Conservation (phyloP, 176 grass and related monocot genomes). For the Lolium rigidum region DNA sequence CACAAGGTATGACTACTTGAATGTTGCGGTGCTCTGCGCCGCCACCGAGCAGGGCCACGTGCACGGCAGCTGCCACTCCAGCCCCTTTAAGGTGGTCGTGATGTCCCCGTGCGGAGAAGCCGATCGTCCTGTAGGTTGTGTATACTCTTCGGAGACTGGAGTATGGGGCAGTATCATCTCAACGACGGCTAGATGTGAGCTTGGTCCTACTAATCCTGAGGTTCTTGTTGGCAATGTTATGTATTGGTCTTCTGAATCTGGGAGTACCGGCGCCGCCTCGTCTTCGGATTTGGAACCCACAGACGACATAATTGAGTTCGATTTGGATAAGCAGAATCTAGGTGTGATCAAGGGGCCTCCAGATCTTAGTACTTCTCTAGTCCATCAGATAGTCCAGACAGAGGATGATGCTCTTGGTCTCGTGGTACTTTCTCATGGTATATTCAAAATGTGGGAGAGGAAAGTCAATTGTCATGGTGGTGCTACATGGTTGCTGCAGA, state of each 20-base stretch:
- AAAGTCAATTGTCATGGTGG: not conserved
- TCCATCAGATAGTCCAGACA: not conserved
- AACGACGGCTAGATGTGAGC: not conserved
- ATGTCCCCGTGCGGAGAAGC: not conserved
- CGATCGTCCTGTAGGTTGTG: not conserved
- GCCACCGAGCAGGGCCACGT: not conserved
- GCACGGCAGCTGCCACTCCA: not conserved
- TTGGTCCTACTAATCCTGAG: not conserved
- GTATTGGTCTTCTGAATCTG: not conserved
- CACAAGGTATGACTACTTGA: not conserved
- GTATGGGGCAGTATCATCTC: not conserved
- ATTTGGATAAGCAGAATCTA: not conserved
- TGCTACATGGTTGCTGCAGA: not conserved
- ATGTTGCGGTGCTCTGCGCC: not conserved
- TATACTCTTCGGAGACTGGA: not conserved
- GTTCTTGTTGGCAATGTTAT: not conserved
- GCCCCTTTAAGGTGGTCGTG: not conserved
- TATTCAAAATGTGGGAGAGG: not conserved
- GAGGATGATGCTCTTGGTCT: not conserved
- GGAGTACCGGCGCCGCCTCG: not conserved
- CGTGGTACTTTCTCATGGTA: not conserved
- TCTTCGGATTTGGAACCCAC: not conserved
- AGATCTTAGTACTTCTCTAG: not conserved
- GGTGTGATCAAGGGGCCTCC: conserved; percentile 3
- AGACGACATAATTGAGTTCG: not conserved